phyloP scores from a whole-genome alignment of 768 basidiomycete genomes.

The Auricularia heimuer region DNA sequence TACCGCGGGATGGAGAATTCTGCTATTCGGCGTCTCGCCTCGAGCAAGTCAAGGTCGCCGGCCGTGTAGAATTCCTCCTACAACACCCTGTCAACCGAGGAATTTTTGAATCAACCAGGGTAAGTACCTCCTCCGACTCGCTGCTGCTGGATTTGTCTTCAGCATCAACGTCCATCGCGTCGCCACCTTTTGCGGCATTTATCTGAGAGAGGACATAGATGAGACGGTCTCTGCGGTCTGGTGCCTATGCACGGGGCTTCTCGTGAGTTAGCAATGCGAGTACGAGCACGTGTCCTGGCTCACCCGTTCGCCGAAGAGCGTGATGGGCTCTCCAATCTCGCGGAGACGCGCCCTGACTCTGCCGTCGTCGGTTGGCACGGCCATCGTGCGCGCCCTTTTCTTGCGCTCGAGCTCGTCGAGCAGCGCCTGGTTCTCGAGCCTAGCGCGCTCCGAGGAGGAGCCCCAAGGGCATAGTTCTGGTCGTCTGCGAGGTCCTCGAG shows the following conservation, averaged over 20 bases:
- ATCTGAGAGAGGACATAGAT: slow-evolving; percentile 94
- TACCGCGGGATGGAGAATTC: slow-evolving; percentile 95
- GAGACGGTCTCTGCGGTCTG: slow-evolving; percentile 90
- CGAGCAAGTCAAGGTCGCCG: slow-evolving; percentile 78
- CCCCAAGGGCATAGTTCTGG: neutral
- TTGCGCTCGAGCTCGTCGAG: slow-evolving; percentile 95
- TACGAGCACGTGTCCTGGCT: slow-evolving; percentile 25
- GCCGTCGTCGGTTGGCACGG: slow-evolving; percentile 94
- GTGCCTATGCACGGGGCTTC: slow-evolving; percentile 47
- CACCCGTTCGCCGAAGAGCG: slow-evolving; percentile 94
- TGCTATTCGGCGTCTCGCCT: slow-evolving; percentile 76
- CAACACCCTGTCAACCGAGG: slow-evolving; percentile 6
- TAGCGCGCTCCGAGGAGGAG: slow-evolving; percentile 23
- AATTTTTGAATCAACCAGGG: neutral
- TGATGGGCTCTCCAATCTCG: slow-evolving; percentile 94
- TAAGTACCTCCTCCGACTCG: slow-evolving; percentile 55
- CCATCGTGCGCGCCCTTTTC: slow-evolving; percentile 87
- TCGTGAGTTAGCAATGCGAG: slow-evolving; percentile 9
- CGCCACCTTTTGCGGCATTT: slow-evolving; percentile 76
- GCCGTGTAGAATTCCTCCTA: slow-evolving; percentile 89
- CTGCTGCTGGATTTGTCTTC: slow-evolving; percentile 63
- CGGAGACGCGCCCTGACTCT: slow-evolving; percentile 82
- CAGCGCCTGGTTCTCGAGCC: slow-evolving; percentile 57
- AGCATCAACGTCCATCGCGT: slow-evolving; percentile 49
- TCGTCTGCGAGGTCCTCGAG: slow-evolving; percentile 2